Conservation (phyloP, 495 filamentous ascomycete species). For the Podospora didyma region DNA sequence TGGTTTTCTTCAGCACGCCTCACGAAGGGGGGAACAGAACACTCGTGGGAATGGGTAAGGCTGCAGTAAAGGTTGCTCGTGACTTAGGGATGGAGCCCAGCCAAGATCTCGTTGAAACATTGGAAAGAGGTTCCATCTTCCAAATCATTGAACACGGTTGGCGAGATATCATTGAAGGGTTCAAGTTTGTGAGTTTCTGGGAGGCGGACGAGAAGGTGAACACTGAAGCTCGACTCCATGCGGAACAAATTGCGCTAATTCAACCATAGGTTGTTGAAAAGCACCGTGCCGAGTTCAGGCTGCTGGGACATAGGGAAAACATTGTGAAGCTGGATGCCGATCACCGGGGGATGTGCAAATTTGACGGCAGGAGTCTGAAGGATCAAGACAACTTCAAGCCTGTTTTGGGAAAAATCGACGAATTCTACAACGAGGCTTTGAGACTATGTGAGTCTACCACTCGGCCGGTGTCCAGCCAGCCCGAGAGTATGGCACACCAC, state of each 20-base stretch:
- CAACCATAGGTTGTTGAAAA: neutral
- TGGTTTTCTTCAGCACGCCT: neutral
- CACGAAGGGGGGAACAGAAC: neutral
- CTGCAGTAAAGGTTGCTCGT: neutral
- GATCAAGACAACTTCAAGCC: conserved; percentile 11
- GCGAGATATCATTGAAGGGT: neutral
- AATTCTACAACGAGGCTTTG: conserved; percentile 4
- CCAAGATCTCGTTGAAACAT: neutral
- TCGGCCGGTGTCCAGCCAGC: too few relatives aligned
- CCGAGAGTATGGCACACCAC: too few relatives aligned
- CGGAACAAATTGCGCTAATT: too few relatives aligned
- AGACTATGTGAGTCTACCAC: neutral
- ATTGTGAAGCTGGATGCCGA: conserved; percentile 16
- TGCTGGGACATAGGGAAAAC: conserved; percentile 12
- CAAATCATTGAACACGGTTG: neutral
- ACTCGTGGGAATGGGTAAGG: neutral
- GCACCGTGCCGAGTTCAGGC: conserved; percentile 8
- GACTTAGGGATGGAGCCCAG: neutral
- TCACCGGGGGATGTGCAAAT: conserved; percentile 16
- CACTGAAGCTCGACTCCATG: too few relatives aligned
- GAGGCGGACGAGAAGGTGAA: neutral
- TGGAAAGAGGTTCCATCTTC: neutral
- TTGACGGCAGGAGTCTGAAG: conserved; percentile 1
- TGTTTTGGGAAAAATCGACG: conserved; percentile 6
- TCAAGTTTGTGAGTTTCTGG: too few relatives aligned